Evolutionary conservation across 306 rosid genomes (phyloP), one percentile per base, ranked within the genome.

Genomic region (Gastrolobium bilobum): DNA sequence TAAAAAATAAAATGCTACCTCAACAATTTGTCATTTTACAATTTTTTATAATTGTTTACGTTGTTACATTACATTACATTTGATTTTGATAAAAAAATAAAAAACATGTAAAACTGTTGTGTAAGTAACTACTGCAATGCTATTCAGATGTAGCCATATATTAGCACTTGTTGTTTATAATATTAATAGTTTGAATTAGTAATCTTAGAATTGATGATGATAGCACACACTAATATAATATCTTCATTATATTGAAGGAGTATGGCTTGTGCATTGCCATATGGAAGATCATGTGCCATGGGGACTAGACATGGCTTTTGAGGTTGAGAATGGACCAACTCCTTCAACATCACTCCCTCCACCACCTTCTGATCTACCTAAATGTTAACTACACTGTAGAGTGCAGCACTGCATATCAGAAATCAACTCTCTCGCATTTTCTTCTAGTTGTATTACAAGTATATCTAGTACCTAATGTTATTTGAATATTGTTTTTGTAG

Each of bases 201-300:
- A 20, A 20, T 0, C 26, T 20, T 20, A 20, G 26, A 20, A 1
- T 20, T 20, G 26, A 20, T 47, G 2, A 9, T 2, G 14, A 47
- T 7, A 11, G 10, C 2, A 4, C 8, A 43, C 48, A 43, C 8
- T 47, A 7, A 9, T 10, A 10, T 42, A n/a, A 6, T 37, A 48
- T 31, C 3, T 50, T 26, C 1, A 3, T 2, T 5, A 4, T 33
- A 6, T n/a, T 13, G 6, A 4, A 77, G 81, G 81, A 37, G 62
- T 91, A 8, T 91, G 96, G 96, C 3, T 86, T 26, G 77, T 78
- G 47, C 93, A 89, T n/a, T 91, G 93, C 70, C 96, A 91, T 56
- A 29, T 89, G 47, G 90, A 89, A 3, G 83, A 77, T 56, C 91
- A 91, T 59, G 2, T 82, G 63, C 77, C 87, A 2, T 83, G 91